Conservation (phyloP, 306 rosid species). For the Lathyrus tuberosus region DNA sequence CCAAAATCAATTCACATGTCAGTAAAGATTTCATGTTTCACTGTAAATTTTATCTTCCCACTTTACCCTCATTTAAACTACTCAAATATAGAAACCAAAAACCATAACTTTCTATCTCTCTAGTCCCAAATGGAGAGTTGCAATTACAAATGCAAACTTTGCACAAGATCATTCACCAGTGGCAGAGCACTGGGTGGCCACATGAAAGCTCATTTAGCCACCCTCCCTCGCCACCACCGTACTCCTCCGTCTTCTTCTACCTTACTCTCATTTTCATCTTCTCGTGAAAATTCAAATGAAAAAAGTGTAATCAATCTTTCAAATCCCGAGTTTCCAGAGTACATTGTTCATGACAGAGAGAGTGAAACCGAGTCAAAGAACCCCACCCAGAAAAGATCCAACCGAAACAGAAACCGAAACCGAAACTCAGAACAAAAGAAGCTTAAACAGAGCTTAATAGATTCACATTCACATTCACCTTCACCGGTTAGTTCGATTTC, state of each 20-base stretch:
- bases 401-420: neutral
- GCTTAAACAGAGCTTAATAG: constrained; percentile 39
- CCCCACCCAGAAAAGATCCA: neutral
- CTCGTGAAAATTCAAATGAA: neutral
- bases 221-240: constrained; percentile 13
- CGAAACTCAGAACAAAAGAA: neutral
- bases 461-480: constrained; percentile 33
- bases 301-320: neutral
- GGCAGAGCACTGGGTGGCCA: constrained; percentile 87
- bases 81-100: no score
- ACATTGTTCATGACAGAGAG: neutral
- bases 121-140: constrained; percentile 66
- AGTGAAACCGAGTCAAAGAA: neutral
- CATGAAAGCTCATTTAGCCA: constrained; percentile 79
- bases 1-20: neutral
- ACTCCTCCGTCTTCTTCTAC: neutral
- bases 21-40: no score
- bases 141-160: constrained; percentile 89
- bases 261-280: neutral
- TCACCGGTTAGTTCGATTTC: constrained; percentile 64
- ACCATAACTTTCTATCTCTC: neutral
- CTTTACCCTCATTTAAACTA: no score
- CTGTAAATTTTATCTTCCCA: no score
- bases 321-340: no score
- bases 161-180: constrained; percentile 60